phyloP scores from a whole-genome alignment of 2,329 filamentous ascomycete species.

The Fusarium siculi region DNA sequence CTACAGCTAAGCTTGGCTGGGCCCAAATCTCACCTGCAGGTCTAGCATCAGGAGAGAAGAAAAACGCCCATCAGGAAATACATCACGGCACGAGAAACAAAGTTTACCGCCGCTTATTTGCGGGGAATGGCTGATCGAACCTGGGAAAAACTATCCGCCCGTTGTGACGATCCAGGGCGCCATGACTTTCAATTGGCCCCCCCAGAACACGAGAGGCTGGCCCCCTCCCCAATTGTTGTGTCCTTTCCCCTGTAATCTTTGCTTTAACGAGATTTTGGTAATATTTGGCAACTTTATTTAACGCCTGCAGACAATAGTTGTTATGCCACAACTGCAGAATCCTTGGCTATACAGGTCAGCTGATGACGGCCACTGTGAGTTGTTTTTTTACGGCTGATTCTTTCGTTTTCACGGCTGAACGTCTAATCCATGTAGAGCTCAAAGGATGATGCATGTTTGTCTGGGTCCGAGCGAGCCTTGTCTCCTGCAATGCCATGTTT shows the following conservation, averaged over 20 bases:
- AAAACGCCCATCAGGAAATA: not conserved
- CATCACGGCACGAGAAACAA: not conserved
- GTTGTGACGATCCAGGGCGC: conserved; percentile 7
- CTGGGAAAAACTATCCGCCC: not conserved
- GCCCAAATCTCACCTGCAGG: conserved; percentile 22
- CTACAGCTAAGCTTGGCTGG: no score
- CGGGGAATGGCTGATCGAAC: not conserved
- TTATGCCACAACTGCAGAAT: conserved; percentile 21
- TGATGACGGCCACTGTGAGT: not conserved
- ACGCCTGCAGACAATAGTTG: not conserved
- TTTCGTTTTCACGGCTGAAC: not conserved
- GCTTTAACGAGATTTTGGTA: not conserved
- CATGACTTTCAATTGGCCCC: conserved; percentile 1
- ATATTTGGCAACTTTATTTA: not conserved
- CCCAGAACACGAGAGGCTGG: not conserved
- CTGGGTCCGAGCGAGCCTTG: not conserved
- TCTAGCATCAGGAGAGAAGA: conserved; percentile 20
- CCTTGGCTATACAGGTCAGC: conserved; percentile 20
- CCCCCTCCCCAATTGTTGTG: not conserved
- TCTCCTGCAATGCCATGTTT: not conserved
- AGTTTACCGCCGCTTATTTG: conserved; percentile 12
- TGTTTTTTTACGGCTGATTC: not conserved
- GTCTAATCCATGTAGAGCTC: not conserved
- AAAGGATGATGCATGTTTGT: not conserved
- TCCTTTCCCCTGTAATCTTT: not conserved